Conservation (phyloP, 1,139 yeast genomes). For the Zygosaccharomyces pseudobailii region DNA sequence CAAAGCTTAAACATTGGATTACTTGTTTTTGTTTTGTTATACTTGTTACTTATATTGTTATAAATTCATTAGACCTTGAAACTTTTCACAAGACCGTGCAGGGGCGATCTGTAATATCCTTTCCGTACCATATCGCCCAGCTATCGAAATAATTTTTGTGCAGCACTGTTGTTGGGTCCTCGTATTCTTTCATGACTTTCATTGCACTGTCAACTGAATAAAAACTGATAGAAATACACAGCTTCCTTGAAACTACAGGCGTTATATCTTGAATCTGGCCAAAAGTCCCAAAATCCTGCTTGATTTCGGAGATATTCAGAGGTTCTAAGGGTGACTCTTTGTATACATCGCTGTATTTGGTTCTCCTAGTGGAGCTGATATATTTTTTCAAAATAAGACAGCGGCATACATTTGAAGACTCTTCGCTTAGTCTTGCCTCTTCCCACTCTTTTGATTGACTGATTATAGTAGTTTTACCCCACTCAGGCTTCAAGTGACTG, state of each 20-base stretch:
- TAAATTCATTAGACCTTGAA: background rate
- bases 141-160: conserved; percentile 43
- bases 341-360: conserved; percentile 21
- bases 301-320: conserved; percentile 40
- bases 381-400: conserved; percentile 39
- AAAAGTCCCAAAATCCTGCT: conserved; percentile 48
- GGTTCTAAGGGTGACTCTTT: conserved; percentile 32
- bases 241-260: conserved; percentile 62
- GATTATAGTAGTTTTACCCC: conserved; percentile 26
- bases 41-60: conserved; percentile 4
- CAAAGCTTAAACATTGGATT: conserved; percentile 14
- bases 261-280: conserved; percentile 62
- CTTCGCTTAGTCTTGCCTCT: conserved; percentile 1
- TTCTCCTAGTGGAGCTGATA: conserved; percentile 8
- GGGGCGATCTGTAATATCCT: conserved; percentile 61
- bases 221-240: conserved; percentile 60
- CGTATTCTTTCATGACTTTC: conserved; percentile 50
- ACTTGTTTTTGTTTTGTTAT: conserved; percentile 1
- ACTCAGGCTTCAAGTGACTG: conserved; percentile 38
- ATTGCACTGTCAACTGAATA: conserved; percentile 61
- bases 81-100: conserved; percentile 31
- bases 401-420: conserved; percentile 37
- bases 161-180: conserved; percentile 35
- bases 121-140: conserved; percentile 66
- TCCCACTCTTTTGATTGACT: background rate